Evolutionary conservation across 139 green algal species (phyloP).

Genomic region (Chlamydomonas applanata): DNA sequence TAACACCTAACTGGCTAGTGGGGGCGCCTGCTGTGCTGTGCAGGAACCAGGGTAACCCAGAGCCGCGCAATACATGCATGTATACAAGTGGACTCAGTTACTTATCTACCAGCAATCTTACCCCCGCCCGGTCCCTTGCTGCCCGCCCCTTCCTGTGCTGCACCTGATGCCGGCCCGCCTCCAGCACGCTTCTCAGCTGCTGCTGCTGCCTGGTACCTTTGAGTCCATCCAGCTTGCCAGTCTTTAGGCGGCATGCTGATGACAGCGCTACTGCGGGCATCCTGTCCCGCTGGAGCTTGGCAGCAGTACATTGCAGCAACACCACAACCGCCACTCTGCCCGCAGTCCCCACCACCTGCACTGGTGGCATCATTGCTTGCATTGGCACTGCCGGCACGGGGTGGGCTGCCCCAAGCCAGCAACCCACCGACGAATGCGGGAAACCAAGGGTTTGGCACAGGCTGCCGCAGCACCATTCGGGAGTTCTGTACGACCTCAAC

Average conservation of each 20-base stretch:
- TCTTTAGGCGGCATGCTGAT: not conserved
- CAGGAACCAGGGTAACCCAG: too few relatives aligned
- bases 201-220: not conserved
- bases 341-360: too few relatives aligned
- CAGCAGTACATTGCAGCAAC: slow-evolving; percentile 24
- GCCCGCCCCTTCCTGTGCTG: too few relatives aligned
- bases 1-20: too few relatives aligned
- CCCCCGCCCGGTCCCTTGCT: too few relatives aligned
- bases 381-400: slow-evolving; percentile 1
- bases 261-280: not conserved
- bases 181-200: too few relatives aligned
- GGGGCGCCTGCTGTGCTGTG: too few relatives aligned
- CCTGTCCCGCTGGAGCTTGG: not conserved
- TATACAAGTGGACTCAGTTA: too few relatives aligned
- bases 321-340: slow-evolving; percentile 3
- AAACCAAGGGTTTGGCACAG: slow-evolving; percentile 50
- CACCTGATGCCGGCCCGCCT: too few relatives aligned
- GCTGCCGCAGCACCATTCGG: slow-evolving; percentile 38
- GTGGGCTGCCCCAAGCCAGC: slow-evolving; percentile 58
- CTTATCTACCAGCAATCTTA: too few relatives aligned
- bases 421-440: slow-evolving; percentile 43
- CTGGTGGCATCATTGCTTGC: not conserved
- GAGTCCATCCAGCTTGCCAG: not conserved
- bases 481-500: not conserved
- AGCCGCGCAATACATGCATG: too few relatives aligned